These are phyloP conservation scores for Elsinoe ampelina DNA, from an alignment of 2,329 filamentous ascomycete genomes.

Conservation along the genomic window DNA sequence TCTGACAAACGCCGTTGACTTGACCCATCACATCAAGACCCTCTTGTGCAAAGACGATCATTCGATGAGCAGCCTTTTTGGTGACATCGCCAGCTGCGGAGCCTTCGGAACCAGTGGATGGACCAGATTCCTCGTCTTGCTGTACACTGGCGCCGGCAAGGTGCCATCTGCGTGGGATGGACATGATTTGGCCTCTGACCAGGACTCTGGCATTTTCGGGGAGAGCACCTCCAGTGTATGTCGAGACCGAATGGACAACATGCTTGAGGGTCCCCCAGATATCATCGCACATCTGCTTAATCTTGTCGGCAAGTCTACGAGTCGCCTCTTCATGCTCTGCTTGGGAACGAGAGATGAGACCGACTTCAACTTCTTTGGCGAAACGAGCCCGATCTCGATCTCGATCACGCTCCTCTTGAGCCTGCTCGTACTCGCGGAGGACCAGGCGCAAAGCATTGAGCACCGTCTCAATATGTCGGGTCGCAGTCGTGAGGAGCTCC, in stretches of 20 bases:
- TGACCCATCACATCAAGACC: constrained; percentile 91
- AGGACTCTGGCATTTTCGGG: constrained; percentile 79
- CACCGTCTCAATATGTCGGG: constrained; percentile 66
- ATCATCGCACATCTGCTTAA: constrained; percentile 52
- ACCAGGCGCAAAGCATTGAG: constrained; percentile 65
- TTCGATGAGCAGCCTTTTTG: constrained; percentile 57
- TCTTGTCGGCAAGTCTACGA: constrained; percentile 62
- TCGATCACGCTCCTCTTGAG: constrained; percentile 16
- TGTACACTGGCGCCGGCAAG: constrained; percentile 41
- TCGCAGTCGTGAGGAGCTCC: constrained; percentile 69
- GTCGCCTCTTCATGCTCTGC: constrained; percentile 31
- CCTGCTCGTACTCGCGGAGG: constrained; percentile 67
- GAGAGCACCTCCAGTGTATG: constrained; percentile 81
- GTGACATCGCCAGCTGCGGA: constrained; percentile 31
- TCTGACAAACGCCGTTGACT: constrained; percentile 77
- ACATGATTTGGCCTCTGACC: constrained; percentile 74
- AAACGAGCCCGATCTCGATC: constrained; percentile 16
- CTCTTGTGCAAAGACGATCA: constrained; percentile 78
- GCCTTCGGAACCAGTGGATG: constrained; percentile 26
- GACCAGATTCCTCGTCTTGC: constrained; percentile 16
- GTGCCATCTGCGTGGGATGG: constrained; percentile 73
- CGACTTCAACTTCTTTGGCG: constrained; percentile 20
- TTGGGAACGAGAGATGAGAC: constrained; percentile 11
- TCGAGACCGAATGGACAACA: constrained; percentile 76
- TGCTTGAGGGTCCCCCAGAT: constrained; percentile 55